Evolutionary conservation across 768 basidiomycete genomes (phyloP), one percentile per base, ranked within the genome.

Genomic region (Roridomyces roridus): DNA sequence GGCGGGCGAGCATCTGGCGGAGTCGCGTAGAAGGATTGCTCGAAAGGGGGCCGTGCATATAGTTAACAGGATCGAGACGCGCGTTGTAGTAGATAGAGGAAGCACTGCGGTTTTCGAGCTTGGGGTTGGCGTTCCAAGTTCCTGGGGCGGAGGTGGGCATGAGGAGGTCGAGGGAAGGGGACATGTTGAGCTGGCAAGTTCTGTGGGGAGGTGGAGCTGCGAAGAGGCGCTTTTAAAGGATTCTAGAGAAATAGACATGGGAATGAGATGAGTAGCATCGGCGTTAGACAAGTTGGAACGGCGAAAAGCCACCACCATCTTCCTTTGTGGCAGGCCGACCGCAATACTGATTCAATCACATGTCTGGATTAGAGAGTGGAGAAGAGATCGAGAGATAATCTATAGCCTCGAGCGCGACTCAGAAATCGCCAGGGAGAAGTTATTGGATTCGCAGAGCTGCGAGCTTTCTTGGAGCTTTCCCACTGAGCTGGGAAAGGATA

Each of bases 61-160:
- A 91, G 68, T 89, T 87, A 66, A 80, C 79, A 23, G 88, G 85
- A 68, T 89, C 85, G 15, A 91, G 72, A 26, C 88, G 87, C 43
- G 88, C 51, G 66, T 90, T 91, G 68, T 85, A 83, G 70, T 89
- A 91, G 3, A 71, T 67, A 18, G 64, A 8, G 26, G 53, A 14
- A 35, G n/a, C 20, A 40, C 20, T 34, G 51, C 46, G 60, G 14
- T 35, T 46, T 15, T 54, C 51, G 12, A 45, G 47, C 37, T 51
- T 52, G 43, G 25, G 57, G 43, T 57, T 50, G n/a, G n/a, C n/a
- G n/a, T 57, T 50, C 34, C 52, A 29, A n/a, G 25, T 26, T 36
- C 48, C 56, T 26, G 26, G 20, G 1, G 37, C n/a, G 2, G 31
- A 34, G 20, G 55, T 10, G 14, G 25, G 11, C 31, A 21, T 20